Evolutionary conservation across 2,329 filamentous ascomycete genomes (phyloP).

Genomic region (Sclerotinia glacialis): DNA sequence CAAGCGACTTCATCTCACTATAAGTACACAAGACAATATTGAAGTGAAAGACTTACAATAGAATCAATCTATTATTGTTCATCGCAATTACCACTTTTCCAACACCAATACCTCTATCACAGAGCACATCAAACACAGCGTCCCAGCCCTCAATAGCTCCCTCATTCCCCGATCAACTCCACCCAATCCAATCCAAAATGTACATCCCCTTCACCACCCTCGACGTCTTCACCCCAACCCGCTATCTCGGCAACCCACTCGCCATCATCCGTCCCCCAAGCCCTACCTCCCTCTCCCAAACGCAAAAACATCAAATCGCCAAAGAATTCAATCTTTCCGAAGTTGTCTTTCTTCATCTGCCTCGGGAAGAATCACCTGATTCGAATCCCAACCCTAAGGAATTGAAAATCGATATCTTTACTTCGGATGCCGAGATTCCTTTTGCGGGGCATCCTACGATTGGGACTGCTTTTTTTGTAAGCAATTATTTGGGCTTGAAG

Average conservation of each 20-base stretch:
- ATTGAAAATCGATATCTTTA: slow-evolving; percentile 59
- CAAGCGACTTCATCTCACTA: not conserved
- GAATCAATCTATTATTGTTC: not conserved
- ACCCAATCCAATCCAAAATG: slow-evolving; percentile 35
- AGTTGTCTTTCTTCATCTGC: slow-evolving; percentile 58
- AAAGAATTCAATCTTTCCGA: slow-evolving; percentile 64
- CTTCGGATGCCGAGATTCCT: slow-evolving; percentile 51
- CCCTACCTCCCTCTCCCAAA: slow-evolving; percentile 45
- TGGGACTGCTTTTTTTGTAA: slow-evolving; percentile 52
- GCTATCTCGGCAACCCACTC: slow-evolving; percentile 58
- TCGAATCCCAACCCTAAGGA: slow-evolving; percentile 27
- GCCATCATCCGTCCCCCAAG: slow-evolving; percentile 56
- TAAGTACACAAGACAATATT: no score
- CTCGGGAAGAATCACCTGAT: slow-evolving; percentile 5
- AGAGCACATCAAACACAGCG: not conserved
- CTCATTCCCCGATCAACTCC: not conserved
- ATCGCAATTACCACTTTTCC: not conserved
- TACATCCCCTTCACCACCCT: slow-evolving; percentile 33
- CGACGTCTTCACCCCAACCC: slow-evolving; percentile 55
- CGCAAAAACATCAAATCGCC: slow-evolving; percentile 57
- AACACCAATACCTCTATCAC: not conserved
- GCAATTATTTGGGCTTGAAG: slow-evolving; percentile 25
- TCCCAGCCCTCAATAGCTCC: no score
- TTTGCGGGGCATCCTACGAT: slow-evolving; percentile 64
- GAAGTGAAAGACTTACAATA: not conserved